Percentiles rank a stretch among this genome's conserved stretches.
Evolutionary conservation across 805 yeast species (phyloP).

Genomic region (Hanseniaspora mollemarum): DNA sequence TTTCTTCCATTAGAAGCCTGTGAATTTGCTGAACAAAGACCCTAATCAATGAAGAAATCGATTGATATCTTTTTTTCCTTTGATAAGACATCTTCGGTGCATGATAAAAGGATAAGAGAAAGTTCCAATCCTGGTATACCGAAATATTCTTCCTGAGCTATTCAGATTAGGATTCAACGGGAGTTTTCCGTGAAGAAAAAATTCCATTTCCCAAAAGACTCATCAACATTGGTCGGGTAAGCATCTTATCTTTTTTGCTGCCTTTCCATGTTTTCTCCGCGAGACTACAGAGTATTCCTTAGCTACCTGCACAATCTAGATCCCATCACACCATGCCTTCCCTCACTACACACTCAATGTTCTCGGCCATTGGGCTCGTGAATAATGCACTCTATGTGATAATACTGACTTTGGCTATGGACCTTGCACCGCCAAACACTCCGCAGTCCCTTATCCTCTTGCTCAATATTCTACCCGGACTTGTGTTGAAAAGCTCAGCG

Average conservation of each 20-base stretch:
- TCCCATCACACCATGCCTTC: neutral
- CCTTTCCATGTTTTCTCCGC: too few species aligned
- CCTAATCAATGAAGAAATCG: neutral
- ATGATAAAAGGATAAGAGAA: too few species aligned
- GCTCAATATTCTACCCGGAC: slow-evolving; percentile 80
- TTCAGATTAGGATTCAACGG: too few species aligned
- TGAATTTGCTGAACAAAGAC: too few species aligned
- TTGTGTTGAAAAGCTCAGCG: slow-evolving; percentile 54
- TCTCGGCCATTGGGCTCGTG: slow-evolving; percentile 74
- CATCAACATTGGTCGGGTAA: neutral
- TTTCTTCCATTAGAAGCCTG: too few species aligned
- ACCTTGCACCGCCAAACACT: slow-evolving; percentile 63
- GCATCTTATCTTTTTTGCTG: too few species aligned
- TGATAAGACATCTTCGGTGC: neutral
- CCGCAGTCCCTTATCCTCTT: slow-evolving; percentile 80
- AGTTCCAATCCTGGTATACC: too few species aligned
- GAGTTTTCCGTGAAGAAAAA: too few species aligned
- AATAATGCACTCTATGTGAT: slow-evolving; percentile 87
- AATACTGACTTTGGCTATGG: slow-evolving; percentile 83
- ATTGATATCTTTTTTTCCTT: neutral
- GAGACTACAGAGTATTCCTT: too few species aligned
- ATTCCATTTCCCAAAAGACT: neutral
- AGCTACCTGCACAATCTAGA: too few species aligned
- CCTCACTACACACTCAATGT: slow-evolving; percentile 36
- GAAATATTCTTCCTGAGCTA: too few species aligned